Evolutionary conservation across 2,329 filamentous ascomycete species (phyloP).

Genomic region (Exophiala phaeomuriformis): DNA sequence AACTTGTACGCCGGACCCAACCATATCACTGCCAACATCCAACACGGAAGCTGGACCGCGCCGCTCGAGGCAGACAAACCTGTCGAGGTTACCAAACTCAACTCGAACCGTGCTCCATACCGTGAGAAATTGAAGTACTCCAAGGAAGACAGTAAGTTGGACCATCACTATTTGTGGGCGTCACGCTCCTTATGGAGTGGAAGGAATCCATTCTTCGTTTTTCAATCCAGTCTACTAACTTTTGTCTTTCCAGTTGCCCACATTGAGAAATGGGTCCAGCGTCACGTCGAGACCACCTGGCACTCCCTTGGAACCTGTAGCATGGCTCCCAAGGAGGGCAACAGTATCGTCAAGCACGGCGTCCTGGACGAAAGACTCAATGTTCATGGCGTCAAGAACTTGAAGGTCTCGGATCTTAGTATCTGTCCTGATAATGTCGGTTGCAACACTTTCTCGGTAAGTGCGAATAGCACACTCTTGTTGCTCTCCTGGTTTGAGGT

Average conservation of each 20-base stretch:
- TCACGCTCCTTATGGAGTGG: too few relatives aligned
- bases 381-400: conserved; percentile 66
- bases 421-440: conserved; percentile 75
- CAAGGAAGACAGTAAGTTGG: conserved; percentile 35
- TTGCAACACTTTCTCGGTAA: conserved; percentile 52
- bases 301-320: conserved; percentile 62
- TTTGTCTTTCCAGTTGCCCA: conserved; percentile 38
- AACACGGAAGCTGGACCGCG: conserved; percentile 64
- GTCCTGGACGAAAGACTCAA: conserved; percentile 71
- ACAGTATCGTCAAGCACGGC: conserved; percentile 72
- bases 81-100: conserved; percentile 48
- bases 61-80: conserved; percentile 51
- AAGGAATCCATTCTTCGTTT: too few relatives aligned
- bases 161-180: too few relatives aligned
- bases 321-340: conserved; percentile 69
- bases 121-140: conserved; percentile 51
- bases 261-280: conserved; percentile 62
- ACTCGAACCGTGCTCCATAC: conserved; percentile 54
- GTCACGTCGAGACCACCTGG: conserved; percentile 71
- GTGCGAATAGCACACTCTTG: conserved; percentile 8
- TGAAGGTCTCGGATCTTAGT: conserved; percentile 69
- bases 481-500: conserved; percentile 11
- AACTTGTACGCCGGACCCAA: conserved; percentile 67
- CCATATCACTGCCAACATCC: conserved; percentile 63
- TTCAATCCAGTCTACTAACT: background rate